Base-by-base conservation (phyloP, 306 rosid genomes). In the Rubus idaeus region DNA sequence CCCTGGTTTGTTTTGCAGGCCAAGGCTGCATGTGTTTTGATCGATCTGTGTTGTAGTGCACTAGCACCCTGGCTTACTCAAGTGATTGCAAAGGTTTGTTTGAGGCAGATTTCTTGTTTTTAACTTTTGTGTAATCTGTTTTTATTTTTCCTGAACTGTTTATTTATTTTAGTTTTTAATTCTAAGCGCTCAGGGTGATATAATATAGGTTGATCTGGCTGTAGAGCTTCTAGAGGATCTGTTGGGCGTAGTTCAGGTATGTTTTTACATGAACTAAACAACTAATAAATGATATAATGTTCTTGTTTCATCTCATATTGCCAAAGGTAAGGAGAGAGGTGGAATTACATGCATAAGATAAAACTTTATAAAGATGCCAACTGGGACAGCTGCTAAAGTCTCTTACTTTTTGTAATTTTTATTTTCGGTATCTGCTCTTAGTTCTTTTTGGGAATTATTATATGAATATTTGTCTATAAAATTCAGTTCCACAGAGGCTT, bases 151-250 rank as follows among this genome's bases (percentile, higher is more conserved):
- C 78, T 52, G 8, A 56, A 20, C 35, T 78, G 21, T 37, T 74
- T 52, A 73, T n/a, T 39, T 35, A 68, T 14, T 74, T 37, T 77
- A 46, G 49, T 75, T 75, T 30, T 77, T 45, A 40, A 65, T 81
- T 75, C 73, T 84, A 58, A 67, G 82, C 72, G 61, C 39, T 65
- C 65, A 57, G 49, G 66, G 41, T 74, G 77, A 76, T 80, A 81
- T 77, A 52, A 20, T 83, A 70, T 77, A 94, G 98, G 90, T 91
- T 77, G 98, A 94, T 87, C 94, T 94, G 79, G 89, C 88, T 75
- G 76, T 91, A 77, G 98, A 94, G 90, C 96, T 94, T 78, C 83
- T 91, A 74, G 97, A 91, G 88, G 98, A 94, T 85, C 98, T 94
- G 74, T 86, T 91, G 87, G 98, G 98, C 60, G 74, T 81, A 82